These are phyloP conservation scores for Scenedesmus sp. DNA, from an alignment of 163 green algal species.

Conservation along the genomic window DNA sequence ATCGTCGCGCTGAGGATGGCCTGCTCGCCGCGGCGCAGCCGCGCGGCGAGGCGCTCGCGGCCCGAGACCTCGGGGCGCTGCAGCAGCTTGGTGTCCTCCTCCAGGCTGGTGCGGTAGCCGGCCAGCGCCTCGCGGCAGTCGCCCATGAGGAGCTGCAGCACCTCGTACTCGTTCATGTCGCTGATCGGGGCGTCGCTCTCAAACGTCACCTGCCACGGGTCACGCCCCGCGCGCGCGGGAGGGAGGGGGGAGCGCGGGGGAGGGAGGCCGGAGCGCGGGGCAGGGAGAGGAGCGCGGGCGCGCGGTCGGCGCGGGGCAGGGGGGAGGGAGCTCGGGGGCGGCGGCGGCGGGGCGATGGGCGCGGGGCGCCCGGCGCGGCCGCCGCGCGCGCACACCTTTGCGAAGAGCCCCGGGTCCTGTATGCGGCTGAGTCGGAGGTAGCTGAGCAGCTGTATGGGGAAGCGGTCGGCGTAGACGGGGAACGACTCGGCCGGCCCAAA, in stretches of 20 bases:
- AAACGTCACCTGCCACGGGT: conserved; percentile 80
- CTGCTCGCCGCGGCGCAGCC: conserved; percentile 80
- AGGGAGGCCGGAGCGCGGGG: too few relatives aligned
- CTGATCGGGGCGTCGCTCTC: conserved; percentile 81
- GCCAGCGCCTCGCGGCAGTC: conserved; percentile 85
- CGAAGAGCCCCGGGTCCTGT: conserved; percentile 53
- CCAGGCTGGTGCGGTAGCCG: conserved; percentile 66
- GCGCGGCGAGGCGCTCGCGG: conserved; percentile 66
- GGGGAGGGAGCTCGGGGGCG: too few relatives aligned
- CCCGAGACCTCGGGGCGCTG: conserved; percentile 54
- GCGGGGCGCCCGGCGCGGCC: too few relatives aligned
- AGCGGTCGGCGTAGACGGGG: conserved; percentile 88
- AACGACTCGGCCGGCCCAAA: conserved; percentile 73
- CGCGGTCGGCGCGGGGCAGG: too few relatives aligned
- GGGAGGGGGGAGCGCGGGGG: too few relatives aligned
- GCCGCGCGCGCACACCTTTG: too few relatives aligned
- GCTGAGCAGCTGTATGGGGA: conserved; percentile 91
- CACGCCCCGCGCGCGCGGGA: background rate
- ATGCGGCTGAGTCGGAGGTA: conserved; percentile 90
- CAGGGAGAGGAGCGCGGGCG: too few relatives aligned
- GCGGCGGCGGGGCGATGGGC: too few relatives aligned
- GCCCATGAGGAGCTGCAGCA: conserved; percentile 92
- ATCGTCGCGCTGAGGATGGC: conserved; percentile 84
- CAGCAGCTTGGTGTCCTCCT: conserved; percentile 83
- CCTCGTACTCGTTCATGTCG: conserved; percentile 97